These are phyloP conservation scores for Macrophomina pseudophaseolina DNA, from an alignment of 2,329 filamentous ascomycete genomes.

Conservation along the genomic window DNA sequence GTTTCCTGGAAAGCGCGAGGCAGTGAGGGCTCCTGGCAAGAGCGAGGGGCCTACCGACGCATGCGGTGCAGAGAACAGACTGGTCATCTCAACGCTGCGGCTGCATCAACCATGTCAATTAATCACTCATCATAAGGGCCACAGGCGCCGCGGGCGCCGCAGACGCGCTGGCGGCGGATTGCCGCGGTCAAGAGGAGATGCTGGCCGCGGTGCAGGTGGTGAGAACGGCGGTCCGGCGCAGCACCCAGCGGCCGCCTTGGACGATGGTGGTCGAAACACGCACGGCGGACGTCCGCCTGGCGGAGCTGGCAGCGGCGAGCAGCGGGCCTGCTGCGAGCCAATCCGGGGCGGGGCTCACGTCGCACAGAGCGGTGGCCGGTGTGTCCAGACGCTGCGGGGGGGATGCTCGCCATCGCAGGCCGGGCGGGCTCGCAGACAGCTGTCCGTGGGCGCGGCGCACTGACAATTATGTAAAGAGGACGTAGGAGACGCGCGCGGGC, in stretches of 20 bases:
- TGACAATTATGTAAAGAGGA: conserved; percentile 19
- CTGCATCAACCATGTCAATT: conserved; percentile 23
- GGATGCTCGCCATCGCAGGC: conserved; percentile 17
- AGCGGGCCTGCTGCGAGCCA: background rate
- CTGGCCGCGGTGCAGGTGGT: too few relatives aligned
- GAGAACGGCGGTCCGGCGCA: background rate
- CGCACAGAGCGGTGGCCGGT: background rate
- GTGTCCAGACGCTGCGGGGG: conserved; percentile 15
- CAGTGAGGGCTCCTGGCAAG: conserved; percentile 10
- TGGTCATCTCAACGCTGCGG: conserved; percentile 17
- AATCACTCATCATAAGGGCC: conserved; percentile 11
- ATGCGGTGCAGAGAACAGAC: conserved; percentile 19
- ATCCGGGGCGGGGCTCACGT: conserved; percentile 2
- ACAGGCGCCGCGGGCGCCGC: background rate
- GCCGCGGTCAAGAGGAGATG: background rate
- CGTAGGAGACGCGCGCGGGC: conserved; percentile 2
- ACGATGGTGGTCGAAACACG: conserved; percentile 1
- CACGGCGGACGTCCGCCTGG: conserved; percentile 10
- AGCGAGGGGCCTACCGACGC: conserved; percentile 6
- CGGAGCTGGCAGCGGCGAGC: background rate
- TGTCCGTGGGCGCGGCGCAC: background rate
- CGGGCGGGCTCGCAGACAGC: background rate
- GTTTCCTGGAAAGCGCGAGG: conserved; percentile 23
- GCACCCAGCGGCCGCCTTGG: background rate
- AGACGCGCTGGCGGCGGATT: background rate